A percentile compares a stretch with the other conserved stretches of the same genome.
Conservation (phyloP, 2,329 filamentous ascomycete genomes). For the Thielaviopsis musarum region DNA sequence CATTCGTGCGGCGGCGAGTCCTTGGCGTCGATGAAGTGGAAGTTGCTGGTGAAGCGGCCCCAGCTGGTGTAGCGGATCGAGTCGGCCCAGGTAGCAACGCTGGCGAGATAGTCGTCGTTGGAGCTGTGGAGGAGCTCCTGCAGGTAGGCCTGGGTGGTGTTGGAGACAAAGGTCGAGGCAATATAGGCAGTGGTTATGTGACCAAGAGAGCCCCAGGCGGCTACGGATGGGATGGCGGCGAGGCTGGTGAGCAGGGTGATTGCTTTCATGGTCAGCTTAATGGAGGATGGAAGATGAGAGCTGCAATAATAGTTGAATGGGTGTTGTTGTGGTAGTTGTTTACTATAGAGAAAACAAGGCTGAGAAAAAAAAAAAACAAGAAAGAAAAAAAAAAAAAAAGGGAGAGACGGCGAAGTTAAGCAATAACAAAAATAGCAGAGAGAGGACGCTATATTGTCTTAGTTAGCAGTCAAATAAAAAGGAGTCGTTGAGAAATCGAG, state of each 20-base stretch:
- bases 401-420: not conserved
- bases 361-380: not conserved
- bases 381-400: not conserved
- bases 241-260: conserved; percentile 17
- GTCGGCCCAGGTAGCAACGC: conserved; percentile 51
- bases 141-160: conserved; percentile 38
- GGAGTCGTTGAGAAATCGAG: too few relatives aligned
- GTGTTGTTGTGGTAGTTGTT: too few relatives aligned
- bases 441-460: too few relatives aligned
- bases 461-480: too few relatives aligned
- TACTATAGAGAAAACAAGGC: not conserved
- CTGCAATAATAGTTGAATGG: too few relatives aligned
- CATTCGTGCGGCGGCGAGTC: conserved; percentile 42
- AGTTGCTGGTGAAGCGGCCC: conserved; percentile 42
- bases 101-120: conserved; percentile 41
- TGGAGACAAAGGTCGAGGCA: conserved; percentile 41
- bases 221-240: conserved; percentile 20
- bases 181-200: conserved; percentile 50
- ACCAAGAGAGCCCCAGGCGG: conserved; percentile 36
- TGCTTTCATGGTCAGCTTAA: conserved; percentile 19
- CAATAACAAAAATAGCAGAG: not conserved
- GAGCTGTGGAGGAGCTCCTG: conserved; percentile 38
- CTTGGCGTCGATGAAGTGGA: conserved; percentile 55
- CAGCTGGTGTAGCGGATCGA: conserved; percentile 46
- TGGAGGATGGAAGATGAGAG: too few relatives aligned